Percentiles rank a stretch among this genome's conserved stretches.
Evolutionary conservation across 1,284 basidiomycete species (phyloP).

Genomic region (Pseudozyma tsukubaensis): DNA sequence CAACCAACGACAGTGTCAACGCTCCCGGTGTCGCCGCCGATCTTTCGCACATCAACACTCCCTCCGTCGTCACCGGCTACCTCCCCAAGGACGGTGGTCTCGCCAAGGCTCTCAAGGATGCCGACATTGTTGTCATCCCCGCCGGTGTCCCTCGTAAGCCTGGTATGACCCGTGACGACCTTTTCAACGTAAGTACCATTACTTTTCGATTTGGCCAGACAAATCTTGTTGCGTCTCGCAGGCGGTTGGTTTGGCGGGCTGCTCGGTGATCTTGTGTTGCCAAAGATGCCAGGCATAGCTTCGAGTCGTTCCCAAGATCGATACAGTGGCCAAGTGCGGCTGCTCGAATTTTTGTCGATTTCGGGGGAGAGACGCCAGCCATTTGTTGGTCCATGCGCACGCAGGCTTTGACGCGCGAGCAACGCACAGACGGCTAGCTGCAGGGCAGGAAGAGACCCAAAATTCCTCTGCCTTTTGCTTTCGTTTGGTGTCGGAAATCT

Average conservation of each 20-base stretch:
- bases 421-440: too few species aligned
- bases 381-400: conserved; percentile 43
- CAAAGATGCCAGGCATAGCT: too few species aligned
- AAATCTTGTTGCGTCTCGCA: too few species aligned
- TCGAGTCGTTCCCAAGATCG: conserved; percentile 13
- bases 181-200: conserved; percentile 80
- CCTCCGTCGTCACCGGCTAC: conserved; percentile 69
- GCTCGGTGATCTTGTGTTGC: too few species aligned
- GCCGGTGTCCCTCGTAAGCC: conserved; percentile 94
- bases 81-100: conserved; percentile 77
- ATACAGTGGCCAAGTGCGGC: conserved; percentile 12
- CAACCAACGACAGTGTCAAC: conserved; percentile 56
- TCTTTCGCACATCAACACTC: conserved; percentile 83
- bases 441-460: conserved; percentile 6
- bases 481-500: background rate
- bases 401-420: background rate
- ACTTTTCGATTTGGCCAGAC: too few species aligned
- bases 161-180: conserved; percentile 81
- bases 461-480: conserved; percentile 6
- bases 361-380: conserved; percentile 9
- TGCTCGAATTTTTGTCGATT: conserved; percentile 6
- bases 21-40: conserved; percentile 96
- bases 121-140: conserved; percentile 92
- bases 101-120: conserved; percentile 83
- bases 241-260: too few species aligned